Percentiles rank a stretch among this genome's conserved stretches.
phyloP scores from a whole-genome alignment of 208 protist species.

The Trypanosomatidae sp. region DNA sequence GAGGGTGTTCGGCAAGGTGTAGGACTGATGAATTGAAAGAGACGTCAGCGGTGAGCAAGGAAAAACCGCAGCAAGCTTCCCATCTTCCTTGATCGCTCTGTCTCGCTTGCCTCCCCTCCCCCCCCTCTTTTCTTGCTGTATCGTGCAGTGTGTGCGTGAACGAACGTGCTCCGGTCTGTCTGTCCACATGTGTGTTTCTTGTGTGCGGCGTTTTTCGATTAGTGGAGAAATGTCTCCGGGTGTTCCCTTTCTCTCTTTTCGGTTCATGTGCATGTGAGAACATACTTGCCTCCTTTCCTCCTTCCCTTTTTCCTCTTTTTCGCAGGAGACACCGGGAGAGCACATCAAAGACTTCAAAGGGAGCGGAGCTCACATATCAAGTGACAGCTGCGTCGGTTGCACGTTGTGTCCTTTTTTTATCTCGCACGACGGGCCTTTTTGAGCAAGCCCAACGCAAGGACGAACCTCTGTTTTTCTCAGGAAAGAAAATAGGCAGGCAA shows the following conservation, averaged over 20 bases:
- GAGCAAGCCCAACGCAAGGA: not conserved
- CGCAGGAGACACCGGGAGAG: not conserved
- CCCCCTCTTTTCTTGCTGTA: not conserved
- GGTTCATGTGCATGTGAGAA: not conserved
- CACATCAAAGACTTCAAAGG: not conserved
- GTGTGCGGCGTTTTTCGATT: not conserved
- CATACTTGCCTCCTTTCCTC: not conserved
- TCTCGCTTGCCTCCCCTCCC: not conserved
- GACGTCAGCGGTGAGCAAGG: not conserved
- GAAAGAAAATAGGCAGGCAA: not conserved
- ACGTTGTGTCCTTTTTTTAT: not conserved
- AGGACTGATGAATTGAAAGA: not conserved
- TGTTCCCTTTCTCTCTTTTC: not conserved
- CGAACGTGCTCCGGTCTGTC: not conserved
- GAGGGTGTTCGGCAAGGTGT: not conserved
- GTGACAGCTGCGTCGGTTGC: not conserved
- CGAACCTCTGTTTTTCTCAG: too few relatives aligned
- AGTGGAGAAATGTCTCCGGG: not conserved
- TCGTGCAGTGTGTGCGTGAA: not conserved
- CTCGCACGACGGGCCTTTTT: not conserved
- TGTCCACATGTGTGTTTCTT: not conserved
- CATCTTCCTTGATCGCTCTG: not conserved
- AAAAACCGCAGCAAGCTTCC: not conserved
- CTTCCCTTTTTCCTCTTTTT: slow-evolving; percentile 5
- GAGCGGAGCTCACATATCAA: not conserved